Evolutionary conservation across 2,329 filamentous ascomycete genomes (phyloP).

Genomic region (Monosporascus ibericus): DNA sequence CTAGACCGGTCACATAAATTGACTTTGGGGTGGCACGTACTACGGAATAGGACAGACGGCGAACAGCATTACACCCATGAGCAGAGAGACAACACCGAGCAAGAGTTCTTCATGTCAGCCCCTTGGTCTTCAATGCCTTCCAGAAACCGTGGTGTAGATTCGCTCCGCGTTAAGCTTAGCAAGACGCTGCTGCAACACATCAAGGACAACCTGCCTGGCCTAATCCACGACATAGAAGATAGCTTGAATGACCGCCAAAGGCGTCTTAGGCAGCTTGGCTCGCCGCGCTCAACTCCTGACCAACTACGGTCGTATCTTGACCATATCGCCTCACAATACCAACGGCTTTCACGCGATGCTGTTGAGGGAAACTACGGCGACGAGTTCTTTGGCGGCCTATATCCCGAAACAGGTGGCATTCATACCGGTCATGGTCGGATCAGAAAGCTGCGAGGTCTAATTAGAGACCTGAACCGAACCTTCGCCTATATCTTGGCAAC

Average conservation of each 20-base stretch:
- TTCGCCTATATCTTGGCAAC: conserved; percentile 22
- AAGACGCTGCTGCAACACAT: conserved; percentile 27
- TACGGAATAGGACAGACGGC: conserved; percentile 40
- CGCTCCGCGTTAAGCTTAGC: conserved; percentile 31
- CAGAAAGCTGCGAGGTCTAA: conserved; percentile 24
- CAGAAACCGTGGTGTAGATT: conserved; percentile 27
- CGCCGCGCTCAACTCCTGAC: conserved; percentile 17
- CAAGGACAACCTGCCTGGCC: conserved; percentile 20
- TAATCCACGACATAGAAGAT: conserved; percentile 20
- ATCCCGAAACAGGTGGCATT: background rate
- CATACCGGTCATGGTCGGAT: conserved; percentile 13
- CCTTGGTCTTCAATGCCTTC: conserved; percentile 22
- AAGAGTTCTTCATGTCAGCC: conserved; percentile 24
- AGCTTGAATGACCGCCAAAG: conserved; percentile 10
- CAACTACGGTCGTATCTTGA: conserved; percentile 28
- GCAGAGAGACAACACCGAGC: conserved; percentile 26
- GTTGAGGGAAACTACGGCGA: conserved; percentile 35
- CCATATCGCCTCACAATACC: conserved; percentile 30
- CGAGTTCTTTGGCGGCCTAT: conserved; percentile 30
- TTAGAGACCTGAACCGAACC: conserved; percentile 26
- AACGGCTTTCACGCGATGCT: conserved; percentile 29
- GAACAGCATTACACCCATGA: conserved; percentile 14
- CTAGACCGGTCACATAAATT: conserved; percentile 24
- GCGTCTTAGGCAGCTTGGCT: conserved; percentile 16
- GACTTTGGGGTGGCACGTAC: conserved; percentile 45